These are phyloP conservation scores for Pseudomonodictys pantanalensis DNA, from an alignment of 495 filamentous ascomycete genomes.

Conservation along the genomic window DNA sequence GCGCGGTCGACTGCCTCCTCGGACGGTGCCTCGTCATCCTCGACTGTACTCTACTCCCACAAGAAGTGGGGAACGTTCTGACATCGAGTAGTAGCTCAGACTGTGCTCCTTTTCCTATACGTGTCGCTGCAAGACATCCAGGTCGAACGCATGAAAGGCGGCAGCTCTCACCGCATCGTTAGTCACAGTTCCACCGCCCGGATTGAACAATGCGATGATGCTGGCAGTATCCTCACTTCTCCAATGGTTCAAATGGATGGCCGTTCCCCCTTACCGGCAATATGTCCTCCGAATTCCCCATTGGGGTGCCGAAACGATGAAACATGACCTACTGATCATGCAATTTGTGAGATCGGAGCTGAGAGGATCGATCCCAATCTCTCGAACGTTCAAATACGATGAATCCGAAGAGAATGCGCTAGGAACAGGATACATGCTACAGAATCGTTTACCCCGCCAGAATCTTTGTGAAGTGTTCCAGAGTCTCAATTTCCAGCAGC, in stretches of 20 bases:
- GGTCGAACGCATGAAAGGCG: constrained; percentile 3
- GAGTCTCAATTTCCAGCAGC: background rate
- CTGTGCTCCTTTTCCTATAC: too few relatives aligned
- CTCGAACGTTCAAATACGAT: background rate
- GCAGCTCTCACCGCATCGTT: constrained; percentile 1
- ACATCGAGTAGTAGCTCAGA: background rate
- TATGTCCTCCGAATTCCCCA: too few relatives aligned
- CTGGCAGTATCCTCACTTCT: too few relatives aligned
- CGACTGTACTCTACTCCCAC: background rate
- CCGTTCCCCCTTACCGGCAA: too few relatives aligned
- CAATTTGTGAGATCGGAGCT: too few relatives aligned
- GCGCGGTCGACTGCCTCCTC: too few relatives aligned
- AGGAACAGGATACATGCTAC: background rate
- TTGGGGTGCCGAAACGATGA: too few relatives aligned
- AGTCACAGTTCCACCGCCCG: background rate
- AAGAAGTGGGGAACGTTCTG: background rate
- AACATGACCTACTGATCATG: too few relatives aligned
- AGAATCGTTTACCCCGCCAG: background rate
- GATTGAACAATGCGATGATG: background rate
- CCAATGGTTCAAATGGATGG: too few relatives aligned
- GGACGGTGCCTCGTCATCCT: too few relatives aligned
- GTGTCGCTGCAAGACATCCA: background rate
- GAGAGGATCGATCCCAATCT: background rate
- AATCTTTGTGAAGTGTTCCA: background rate
- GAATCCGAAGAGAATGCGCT: background rate